A percentile compares a stretch with the other conserved stretches of the same genome.
Conservation (phyloP, 2,329 filamentous ascomycete genomes). For the Cladophialophora immunda region DNA sequence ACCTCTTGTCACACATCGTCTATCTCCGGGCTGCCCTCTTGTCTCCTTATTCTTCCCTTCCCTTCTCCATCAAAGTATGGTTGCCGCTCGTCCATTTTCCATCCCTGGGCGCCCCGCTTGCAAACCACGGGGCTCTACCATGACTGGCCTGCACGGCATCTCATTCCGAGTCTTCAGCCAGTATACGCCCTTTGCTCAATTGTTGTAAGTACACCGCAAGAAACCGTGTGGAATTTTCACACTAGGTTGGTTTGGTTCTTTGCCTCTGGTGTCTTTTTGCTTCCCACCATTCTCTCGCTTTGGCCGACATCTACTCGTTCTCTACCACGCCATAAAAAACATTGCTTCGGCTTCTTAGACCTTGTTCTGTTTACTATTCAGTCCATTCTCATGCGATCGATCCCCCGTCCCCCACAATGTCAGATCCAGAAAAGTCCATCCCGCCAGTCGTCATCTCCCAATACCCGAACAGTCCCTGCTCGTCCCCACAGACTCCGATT, state of each 20-base stretch:
- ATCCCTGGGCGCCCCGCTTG: constrained; percentile 4
- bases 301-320: background rate
- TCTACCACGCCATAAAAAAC: background rate
- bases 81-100: constrained; percentile 17
- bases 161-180: constrained; percentile 21
- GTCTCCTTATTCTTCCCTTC: background rate
- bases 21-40: constrained; percentile 7
- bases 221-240: background rate
- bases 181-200: background rate
- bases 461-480: constrained; percentile 5
- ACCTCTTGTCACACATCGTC: background rate
- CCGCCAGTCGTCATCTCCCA: constrained; percentile 28
- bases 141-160: constrained; percentile 36
- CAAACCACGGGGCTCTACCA: constrained; percentile 12
- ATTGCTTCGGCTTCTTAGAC: background rate
- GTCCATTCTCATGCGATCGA: background rate
- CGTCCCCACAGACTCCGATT: constrained; percentile 19
- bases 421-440: constrained; percentile 27
- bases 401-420: constrained; percentile 18
- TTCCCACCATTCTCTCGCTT: background rate
- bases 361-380: background rate
- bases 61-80: constrained; percentile 17
- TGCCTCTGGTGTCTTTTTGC: background rate
- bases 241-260: background rate
- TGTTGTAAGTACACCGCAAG: constrained; percentile 13